These are phyloP conservation scores for Tranzscheliella williamsii DNA, from an alignment of 1,284 basidiomycete genomes.

Conservation along the genomic window DNA sequence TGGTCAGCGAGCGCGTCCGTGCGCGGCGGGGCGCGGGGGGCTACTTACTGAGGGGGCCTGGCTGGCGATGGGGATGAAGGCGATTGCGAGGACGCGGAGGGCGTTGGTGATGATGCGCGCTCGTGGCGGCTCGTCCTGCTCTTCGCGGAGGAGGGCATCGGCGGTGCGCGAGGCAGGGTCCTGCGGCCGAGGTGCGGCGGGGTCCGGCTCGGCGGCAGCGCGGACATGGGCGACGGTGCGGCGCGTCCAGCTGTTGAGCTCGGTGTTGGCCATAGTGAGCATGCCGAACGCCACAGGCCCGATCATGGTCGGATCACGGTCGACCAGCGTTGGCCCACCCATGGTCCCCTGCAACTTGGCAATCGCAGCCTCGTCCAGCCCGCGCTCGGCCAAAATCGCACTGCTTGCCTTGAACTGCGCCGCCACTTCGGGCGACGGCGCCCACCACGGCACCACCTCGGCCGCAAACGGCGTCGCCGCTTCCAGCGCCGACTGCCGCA, in stretches of 20 bases:
- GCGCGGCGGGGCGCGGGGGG: not conserved
- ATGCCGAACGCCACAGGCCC: slow-evolving; percentile 53
- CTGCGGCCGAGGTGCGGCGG: not conserved
- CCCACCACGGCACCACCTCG: slow-evolving; percentile 56
- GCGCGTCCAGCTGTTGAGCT: slow-evolving; percentile 48
- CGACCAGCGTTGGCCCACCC: slow-evolving; percentile 51
- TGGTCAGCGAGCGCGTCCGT: not conserved
- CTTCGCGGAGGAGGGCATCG: slow-evolving; percentile 4
- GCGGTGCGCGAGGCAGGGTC: slow-evolving; percentile 24
- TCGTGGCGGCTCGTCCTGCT: slow-evolving; percentile 37
- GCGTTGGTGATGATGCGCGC: slow-evolving; percentile 68
- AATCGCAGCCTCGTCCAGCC: slow-evolving; percentile 41
- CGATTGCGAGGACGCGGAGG: slow-evolving; percentile 70
- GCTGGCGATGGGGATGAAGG: slow-evolving; percentile 75
- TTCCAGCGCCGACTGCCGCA: slow-evolving; percentile 43
- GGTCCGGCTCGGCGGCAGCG: slow-evolving; percentile 6
- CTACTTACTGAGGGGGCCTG: slow-evolving; percentile 74
- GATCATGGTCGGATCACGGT: slow-evolving; percentile 49
- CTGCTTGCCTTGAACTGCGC: slow-evolving; percentile 41
- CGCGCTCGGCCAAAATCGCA: slow-evolving; percentile 48
- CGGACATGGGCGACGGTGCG: slow-evolving; percentile 24
- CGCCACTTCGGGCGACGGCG: slow-evolving; percentile 43
- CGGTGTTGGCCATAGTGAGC: slow-evolving; percentile 51
- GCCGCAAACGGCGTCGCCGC: slow-evolving; percentile 29
- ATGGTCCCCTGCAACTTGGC: slow-evolving; percentile 38